Evolutionary conservation across 192 early-diverging fungal genomes (phyloP).

Genomic region (Rhizophagus prolifer): DNA sequence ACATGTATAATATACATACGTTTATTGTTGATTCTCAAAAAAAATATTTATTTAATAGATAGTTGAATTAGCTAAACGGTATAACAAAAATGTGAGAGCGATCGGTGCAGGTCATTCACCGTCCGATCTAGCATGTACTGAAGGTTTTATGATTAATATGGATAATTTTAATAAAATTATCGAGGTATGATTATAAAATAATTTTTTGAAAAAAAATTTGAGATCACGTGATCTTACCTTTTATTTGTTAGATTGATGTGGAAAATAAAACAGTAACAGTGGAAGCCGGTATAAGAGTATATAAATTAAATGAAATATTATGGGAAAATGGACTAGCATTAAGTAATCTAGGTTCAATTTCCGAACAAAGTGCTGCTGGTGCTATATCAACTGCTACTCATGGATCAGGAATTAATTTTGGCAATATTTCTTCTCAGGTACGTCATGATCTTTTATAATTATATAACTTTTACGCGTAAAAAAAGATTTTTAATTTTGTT

Average conservation of each 20-base stretch:
- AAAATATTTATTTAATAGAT: constrained; percentile 40
- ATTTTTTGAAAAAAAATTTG: neutral
- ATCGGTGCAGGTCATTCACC: constrained; percentile 75
- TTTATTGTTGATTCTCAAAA: neutral
- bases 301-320: constrained; percentile 58
- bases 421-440: constrained; percentile 59
- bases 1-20: neutral
- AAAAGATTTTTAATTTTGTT: neutral
- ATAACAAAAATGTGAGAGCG: constrained; percentile 56
- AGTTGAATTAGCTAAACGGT: constrained; percentile 39
- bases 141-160: constrained; percentile 67
- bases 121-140: constrained; percentile 69
- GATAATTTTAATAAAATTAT: constrained; percentile 61
- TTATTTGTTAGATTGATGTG: constrained; percentile 36
- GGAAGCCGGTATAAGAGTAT: constrained; percentile 64
- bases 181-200: constrained; percentile 35
- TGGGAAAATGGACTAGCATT: constrained; percentile 58
- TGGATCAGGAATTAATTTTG: constrained; percentile 65
- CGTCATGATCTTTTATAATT: constrained; percentile 10
- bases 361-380: constrained; percentile 73
- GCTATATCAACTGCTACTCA: constrained; percentile 73
- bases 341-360: constrained; percentile 71
- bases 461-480: neutral
- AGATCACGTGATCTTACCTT: no score
- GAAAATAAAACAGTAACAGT: constrained; percentile 54